Conservation (phyloP, 2,329 filamentous ascomycete species). For the Fusarium robinianum region DNA sequence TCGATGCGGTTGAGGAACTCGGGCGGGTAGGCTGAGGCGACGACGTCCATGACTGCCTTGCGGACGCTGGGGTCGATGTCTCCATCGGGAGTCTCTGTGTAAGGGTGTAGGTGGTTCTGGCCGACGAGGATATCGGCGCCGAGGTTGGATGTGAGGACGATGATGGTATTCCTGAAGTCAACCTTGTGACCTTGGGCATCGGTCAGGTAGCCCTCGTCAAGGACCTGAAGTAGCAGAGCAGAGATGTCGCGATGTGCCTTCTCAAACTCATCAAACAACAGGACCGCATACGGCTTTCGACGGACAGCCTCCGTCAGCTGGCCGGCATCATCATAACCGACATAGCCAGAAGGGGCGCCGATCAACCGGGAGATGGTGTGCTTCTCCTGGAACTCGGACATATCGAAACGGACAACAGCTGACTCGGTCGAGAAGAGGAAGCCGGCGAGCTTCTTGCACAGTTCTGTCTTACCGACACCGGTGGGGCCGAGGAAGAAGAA, state of each 20-base stretch:
- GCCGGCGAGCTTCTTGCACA: constrained; percentile 92
- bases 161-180: constrained; percentile 95
- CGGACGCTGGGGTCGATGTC: constrained; percentile 76
- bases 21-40: constrained; percentile 74
- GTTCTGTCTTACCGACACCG: constrained; percentile 94
- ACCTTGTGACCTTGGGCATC: constrained; percentile 96
- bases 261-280: constrained; percentile 97
- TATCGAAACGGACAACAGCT: constrained; percentile 92
- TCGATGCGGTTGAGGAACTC: constrained; percentile 97
- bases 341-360: constrained; percentile 89
- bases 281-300: constrained; percentile 90
- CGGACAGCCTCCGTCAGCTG: constrained; percentile 95
- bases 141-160: constrained; percentile 93
- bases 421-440: constrained; percentile 93
- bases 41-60: constrained; percentile 84
- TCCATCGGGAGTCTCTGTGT: constrained; percentile 65
- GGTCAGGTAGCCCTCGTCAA: constrained; percentile 95
- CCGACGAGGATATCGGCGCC: constrained; percentile 90
- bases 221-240: constrained; percentile 85
- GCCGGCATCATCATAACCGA: constrained; percentile 95
- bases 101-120: constrained; percentile 66
- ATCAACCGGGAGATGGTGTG: constrained; percentile 94
- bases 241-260: constrained; percentile 97
- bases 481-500: constrained; percentile 99
- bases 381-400: constrained; percentile 97